A percentile compares a stretch with the other conserved stretches of the same genome.
These are phyloP conservation scores for Cladophialophora carrionii DNA, from an alignment of 2,329 filamentous ascomycete genomes.

Conservation along the genomic window DNA sequence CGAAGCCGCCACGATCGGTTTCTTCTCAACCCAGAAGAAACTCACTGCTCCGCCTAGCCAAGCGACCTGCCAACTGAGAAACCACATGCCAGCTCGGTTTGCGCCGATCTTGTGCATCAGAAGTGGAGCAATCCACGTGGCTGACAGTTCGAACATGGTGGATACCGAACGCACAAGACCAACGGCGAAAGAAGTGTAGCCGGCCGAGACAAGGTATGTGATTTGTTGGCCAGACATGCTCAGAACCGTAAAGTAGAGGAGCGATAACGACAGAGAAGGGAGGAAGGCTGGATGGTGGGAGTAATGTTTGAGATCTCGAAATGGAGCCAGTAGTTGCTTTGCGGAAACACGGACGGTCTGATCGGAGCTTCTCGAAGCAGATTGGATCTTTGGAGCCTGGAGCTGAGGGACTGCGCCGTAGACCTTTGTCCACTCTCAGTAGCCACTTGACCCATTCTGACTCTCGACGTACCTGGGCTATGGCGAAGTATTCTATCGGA, in stretches of 20 bases:
- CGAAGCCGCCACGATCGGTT: constrained; percentile 46
- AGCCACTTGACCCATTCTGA: neutral
- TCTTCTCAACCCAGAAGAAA: constrained; percentile 48
- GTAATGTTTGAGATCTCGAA: constrained; percentile 38
- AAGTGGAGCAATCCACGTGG: constrained; percentile 57
- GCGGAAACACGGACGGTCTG: neutral
- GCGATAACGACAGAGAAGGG: constrained; percentile 54
- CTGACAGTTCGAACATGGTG: constrained; percentile 57
- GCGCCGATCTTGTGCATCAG: constrained; percentile 58
- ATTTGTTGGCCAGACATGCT: constrained; percentile 60
- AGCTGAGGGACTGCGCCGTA: neutral
- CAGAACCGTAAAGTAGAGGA: constrained; percentile 60
- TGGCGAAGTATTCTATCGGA: constrained; percentile 48
- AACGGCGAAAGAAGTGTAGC: constrained; percentile 54
- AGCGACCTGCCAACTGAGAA: constrained; percentile 67
- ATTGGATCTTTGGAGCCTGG: neutral
- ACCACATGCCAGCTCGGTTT: constrained; percentile 72
- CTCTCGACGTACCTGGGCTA: constrained; percentile 26
- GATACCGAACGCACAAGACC: constrained; percentile 54
- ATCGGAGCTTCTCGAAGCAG: neutral
- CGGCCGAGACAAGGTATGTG: constrained; percentile 56
- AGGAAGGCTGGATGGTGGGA: constrained; percentile 45
- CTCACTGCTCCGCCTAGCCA: constrained; percentile 55
- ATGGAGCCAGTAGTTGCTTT: neutral
- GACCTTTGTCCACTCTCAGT: neutral